Evolutionary conservation across 768 basidiomycete species (phyloP).

Genomic region (Rubroboletus pulcherrimus): DNA sequence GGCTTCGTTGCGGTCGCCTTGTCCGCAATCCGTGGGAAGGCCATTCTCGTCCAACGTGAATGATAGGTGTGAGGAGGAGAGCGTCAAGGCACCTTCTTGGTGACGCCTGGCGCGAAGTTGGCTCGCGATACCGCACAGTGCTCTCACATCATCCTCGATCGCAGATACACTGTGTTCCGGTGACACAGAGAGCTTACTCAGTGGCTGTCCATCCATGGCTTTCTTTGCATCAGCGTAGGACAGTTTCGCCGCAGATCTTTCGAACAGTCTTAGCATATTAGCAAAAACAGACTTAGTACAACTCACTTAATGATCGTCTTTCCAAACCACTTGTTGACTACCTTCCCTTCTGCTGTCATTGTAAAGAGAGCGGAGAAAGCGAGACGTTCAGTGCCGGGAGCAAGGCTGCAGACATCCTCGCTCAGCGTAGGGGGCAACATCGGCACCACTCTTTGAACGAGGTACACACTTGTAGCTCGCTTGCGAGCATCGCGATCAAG

Average conservation of each 20-base stretch:
- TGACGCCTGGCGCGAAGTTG: constrained; percentile 70
- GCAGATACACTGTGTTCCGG: constrained; percentile 57
- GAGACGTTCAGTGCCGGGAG: constrained; percentile 83
- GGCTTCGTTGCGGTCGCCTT: constrained; percentile 63
- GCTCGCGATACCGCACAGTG: constrained; percentile 64
- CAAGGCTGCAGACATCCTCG: constrained; percentile 89
- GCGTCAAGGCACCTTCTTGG: constrained; percentile 74
- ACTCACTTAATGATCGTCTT: constrained; percentile 86
- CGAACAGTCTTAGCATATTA: neutral
- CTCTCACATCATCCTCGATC: constrained; percentile 73
- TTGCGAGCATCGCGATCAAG: constrained; percentile 97
- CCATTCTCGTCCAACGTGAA: constrained; percentile 82
- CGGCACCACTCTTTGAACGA: constrained; percentile 92
- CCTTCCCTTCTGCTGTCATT: constrained; percentile 73
- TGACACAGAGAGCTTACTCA: constrained; percentile 50
- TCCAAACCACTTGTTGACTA: constrained; percentile 89
- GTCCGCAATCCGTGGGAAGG: constrained; percentile 73
- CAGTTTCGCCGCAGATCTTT: constrained; percentile 81
- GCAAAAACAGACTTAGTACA: neutral
- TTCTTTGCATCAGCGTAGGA: constrained; percentile 79
- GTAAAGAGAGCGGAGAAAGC: constrained; percentile 90
- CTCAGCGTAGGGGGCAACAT: constrained; percentile 95
- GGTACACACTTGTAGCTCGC: constrained; percentile 94
- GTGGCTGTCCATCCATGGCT: constrained; percentile 68
- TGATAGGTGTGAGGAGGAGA: constrained; percentile 63